A percentile compares a stretch with the other conserved stretches of the same genome.
Conservation (phyloP, 768 basidiomycete genomes). For the Tulasnella sp. region DNA sequence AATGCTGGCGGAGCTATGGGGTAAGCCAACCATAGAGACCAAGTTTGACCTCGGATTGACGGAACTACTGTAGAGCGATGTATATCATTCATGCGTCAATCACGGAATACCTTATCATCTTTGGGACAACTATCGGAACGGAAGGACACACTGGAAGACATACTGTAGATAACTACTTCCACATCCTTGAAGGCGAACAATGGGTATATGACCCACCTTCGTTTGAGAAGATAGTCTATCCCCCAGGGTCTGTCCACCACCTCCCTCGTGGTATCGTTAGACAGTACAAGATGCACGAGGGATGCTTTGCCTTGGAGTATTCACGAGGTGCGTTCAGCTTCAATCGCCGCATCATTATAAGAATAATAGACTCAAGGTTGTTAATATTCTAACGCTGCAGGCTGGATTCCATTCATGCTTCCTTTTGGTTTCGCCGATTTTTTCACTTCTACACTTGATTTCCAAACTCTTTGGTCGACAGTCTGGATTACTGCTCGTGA, state of each 20-base stretch:
- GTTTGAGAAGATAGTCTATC: constrained; percentile 72
- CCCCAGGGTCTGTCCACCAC: constrained; percentile 71
- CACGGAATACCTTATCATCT: constrained; percentile 93
- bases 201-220: constrained; percentile 80
- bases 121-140: constrained; percentile 91
- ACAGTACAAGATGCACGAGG: constrained; percentile 97
- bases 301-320: constrained; percentile 92
- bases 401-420: constrained; percentile 95
- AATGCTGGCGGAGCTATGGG: constrained; percentile 99
- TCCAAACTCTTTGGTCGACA: constrained; percentile 70
- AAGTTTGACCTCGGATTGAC: too few relatives aligned
- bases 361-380: neutral
- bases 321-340: constrained; percentile 53
- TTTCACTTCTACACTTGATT: constrained; percentile 78
- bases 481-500: constrained; percentile 65
- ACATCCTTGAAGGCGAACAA: constrained; percentile 87
- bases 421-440: constrained; percentile 86
- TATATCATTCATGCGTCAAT: constrained; percentile 93
- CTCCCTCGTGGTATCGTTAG: constrained; percentile 72
- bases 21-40: constrained; percentile 6
- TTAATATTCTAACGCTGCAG: constrained; percentile 31
- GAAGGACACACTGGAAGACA: constrained; percentile 93
- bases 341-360: neutral
- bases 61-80: constrained; percentile 55
- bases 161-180: constrained; percentile 96